phyloP scores from a whole-genome alignment of 306 rosid species.

The Ormosia semicastrata region DNA sequence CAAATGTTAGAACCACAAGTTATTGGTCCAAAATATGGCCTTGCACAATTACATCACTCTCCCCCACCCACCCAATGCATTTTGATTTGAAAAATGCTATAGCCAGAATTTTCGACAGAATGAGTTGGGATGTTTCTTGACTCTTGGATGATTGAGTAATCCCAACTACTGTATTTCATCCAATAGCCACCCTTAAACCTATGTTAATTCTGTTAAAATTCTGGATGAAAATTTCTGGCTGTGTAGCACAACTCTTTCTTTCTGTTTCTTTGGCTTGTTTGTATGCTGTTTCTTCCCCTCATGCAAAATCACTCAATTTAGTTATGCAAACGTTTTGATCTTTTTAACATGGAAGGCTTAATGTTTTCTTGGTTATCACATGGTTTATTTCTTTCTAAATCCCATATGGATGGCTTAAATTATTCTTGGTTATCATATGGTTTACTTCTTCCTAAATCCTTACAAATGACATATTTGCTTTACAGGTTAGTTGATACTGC shows the following conservation, averaged over 20 bases:
- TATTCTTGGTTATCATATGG: background rate
- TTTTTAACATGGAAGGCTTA: background rate
- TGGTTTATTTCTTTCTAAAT: conserved; percentile 18
- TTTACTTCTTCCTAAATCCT: conserved; percentile 22
- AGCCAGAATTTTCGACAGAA: background rate
- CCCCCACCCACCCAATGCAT: background rate
- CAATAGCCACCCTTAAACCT: background rate
- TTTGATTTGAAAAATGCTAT: background rate
- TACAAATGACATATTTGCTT: conserved; percentile 5
- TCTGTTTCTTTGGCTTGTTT: background rate
- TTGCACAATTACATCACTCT: background rate
- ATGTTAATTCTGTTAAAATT: background rate
- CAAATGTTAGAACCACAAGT: background rate
- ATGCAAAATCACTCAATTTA: background rate
- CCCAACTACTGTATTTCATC: background rate
- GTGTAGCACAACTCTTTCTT: background rate
- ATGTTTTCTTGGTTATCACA: conserved; percentile 1
- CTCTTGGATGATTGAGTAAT: background rate
- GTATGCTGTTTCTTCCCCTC: background rate
- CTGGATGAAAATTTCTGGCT: background rate
- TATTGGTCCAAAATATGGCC: background rate
- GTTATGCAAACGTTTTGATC: background rate
- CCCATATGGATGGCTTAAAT: background rate
- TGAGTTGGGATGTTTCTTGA: background rate
- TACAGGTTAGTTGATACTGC: conserved; percentile 95